phyloP scores from a whole-genome alignment of 2,329 filamentous ascomycete genomes.

The Teratosphaeria gauchensis region DNA sequence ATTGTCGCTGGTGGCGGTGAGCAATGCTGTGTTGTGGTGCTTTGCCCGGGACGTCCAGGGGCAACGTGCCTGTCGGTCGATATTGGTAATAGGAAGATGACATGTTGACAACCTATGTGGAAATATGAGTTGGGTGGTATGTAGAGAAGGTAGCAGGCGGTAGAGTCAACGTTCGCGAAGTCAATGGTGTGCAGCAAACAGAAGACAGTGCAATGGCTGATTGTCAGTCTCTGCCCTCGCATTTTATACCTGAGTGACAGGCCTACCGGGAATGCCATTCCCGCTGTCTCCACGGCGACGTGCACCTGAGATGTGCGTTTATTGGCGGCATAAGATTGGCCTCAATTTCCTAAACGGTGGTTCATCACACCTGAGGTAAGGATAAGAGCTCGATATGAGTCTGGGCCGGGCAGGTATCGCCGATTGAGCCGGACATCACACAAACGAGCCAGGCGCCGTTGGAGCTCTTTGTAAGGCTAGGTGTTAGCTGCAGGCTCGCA shows the following conservation, averaged over 20 bases:
- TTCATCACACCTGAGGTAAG: conserved; percentile 2
- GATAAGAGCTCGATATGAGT: conserved; percentile 4
- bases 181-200: conserved; percentile 8
- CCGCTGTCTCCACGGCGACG: conserved; percentile 11
- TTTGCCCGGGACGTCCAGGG: conserved; percentile 23
- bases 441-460: conserved; percentile 21
- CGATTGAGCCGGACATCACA: conserved; percentile 15
- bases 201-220: conserved; percentile 14
- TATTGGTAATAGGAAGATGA: conserved; percentile 23
- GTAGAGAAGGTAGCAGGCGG: not conserved
- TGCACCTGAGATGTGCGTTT: conserved; percentile 15
- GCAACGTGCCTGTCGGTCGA: conserved; percentile 21
- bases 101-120: conserved; percentile 10
- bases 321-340: conserved; percentile 8
- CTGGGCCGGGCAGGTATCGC: conserved; percentile 14
- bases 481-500: conserved; percentile 22
- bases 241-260: conserved; percentile 17
- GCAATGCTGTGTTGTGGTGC: conserved; percentile 14
- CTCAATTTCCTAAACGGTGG: not conserved
- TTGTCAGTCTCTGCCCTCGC: conserved; percentile 8
- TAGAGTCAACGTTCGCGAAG: not conserved
- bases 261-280: conserved; percentile 8
- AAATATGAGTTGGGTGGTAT: not conserved
- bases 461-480: conserved; percentile 22
- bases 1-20: conserved; percentile 19